These are phyloP conservation scores for Aspergillus olivimuriae DNA, from an alignment of 495 filamentous ascomycete species.

Conservation along the genomic window DNA sequence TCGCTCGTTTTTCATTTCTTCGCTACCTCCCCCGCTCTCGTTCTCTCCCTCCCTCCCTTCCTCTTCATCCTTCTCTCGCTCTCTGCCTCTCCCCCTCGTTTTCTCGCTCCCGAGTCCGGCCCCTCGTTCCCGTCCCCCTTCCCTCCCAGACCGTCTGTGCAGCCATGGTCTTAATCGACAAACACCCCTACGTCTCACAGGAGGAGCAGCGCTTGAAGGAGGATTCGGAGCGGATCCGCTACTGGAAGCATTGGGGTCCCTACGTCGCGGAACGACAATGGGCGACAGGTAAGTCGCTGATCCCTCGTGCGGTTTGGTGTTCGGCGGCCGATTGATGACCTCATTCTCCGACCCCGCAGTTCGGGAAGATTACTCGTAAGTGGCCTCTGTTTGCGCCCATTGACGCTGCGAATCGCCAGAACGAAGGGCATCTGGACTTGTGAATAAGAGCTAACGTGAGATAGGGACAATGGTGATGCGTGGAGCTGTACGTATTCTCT, in stretches of 20 bases:
- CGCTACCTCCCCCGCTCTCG: too few species aligned
- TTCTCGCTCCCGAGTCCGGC: constrained; percentile 1
- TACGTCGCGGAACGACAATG: not conserved
- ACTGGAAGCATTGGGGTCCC: not conserved
- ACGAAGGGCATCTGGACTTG: too few species aligned
- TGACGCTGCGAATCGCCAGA: too few species aligned
- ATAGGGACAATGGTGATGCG: not conserved
- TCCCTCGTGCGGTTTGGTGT: too few species aligned
- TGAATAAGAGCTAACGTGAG: not conserved
- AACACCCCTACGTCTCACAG: constrained; percentile 72
- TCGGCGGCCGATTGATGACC: not conserved
- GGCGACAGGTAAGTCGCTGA: not conserved
- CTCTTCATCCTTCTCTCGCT: not conserved
- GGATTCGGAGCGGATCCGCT: constrained; percentile 69
- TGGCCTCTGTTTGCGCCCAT: too few species aligned
- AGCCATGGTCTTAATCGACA: constrained; percentile 83
- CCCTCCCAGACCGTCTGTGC: not conserved
- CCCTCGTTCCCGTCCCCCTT: not conserved
- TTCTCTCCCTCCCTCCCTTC: not conserved
- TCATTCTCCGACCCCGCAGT: not conserved
- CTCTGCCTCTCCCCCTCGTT: constrained; percentile 5
- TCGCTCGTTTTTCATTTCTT: too few species aligned
- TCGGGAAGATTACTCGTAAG: not conserved
- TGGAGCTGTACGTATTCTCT: not conserved
- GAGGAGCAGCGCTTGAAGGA: constrained; percentile 87